A percentile compares a stretch with the other conserved stretches of the same genome.
Evolutionary conservation across 495 filamentous ascomycete genomes (phyloP).

Genomic region (Penicillium riverlandense): DNA sequence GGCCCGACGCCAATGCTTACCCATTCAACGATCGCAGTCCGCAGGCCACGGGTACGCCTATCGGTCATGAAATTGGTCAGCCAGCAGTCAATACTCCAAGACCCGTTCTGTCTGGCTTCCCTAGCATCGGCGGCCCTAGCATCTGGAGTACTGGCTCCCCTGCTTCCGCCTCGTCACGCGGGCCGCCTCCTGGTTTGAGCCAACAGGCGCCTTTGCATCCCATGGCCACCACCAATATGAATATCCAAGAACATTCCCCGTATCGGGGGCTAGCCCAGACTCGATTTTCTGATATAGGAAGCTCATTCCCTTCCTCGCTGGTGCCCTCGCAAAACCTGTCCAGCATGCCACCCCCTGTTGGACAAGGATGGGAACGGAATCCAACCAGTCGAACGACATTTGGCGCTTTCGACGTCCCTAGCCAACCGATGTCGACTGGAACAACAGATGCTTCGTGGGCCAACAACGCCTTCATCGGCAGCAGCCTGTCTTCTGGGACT

Average conservation of each 20-base stretch:
- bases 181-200: conserved; percentile 29
- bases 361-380: conserved; percentile 22
- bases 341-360: conserved; percentile 9
- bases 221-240: conserved; percentile 10
- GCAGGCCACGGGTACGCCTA: conserved; percentile 19
- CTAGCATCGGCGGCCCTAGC: conserved; percentile 10
- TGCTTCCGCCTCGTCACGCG: conserved; percentile 24
- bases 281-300: conserved; percentile 16
- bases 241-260: conserved; percentile 11
- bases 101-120: conserved; percentile 28
- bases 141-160: conserved; percentile 41
- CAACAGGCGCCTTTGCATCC: conserved; percentile 12
- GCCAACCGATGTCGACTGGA: conserved; percentile 24
- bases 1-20: conserved; percentile 14
- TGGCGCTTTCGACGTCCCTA: conserved; percentile 19
- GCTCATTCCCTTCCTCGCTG: conserved; percentile 21
- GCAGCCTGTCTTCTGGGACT: conserved; percentile 19
- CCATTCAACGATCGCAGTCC: conserved; percentile 17
- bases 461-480: conserved; percentile 39
- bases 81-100: conserved; percentile 24
- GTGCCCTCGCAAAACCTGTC: conserved; percentile 15
- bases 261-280: conserved; percentile 23
- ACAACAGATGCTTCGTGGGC: conserved; percentile 29
- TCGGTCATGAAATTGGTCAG: conserved; percentile 31
- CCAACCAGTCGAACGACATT: conserved; percentile 8